These are phyloP conservation scores for Fraxinus sp. DNA, from an alignment of 305 asterid species.

Conservation along the genomic window DNA sequence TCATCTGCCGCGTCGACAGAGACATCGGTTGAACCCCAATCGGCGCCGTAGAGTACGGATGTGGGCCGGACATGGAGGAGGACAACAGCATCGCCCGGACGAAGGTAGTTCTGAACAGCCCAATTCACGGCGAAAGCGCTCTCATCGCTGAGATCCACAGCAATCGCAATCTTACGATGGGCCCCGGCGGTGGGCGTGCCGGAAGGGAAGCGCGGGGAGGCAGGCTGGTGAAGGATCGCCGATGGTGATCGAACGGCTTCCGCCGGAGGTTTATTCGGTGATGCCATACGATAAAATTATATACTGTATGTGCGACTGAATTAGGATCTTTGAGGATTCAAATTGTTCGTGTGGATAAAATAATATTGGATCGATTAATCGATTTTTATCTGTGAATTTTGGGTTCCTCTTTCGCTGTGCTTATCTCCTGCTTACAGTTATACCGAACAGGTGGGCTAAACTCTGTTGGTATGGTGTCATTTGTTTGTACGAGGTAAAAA, in stretches of 20 bases:
- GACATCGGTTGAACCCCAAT: conserved; percentile 43
- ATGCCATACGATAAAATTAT: neutral
- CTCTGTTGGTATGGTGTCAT: neutral
- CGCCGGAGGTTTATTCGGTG: neutral
- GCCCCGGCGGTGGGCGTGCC: conserved; percentile 14
- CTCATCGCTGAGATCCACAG: conserved; percentile 46
- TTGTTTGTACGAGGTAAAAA: neutral
- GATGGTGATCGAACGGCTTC: neutral
- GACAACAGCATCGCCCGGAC: conserved; percentile 42
- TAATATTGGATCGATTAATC: neutral
- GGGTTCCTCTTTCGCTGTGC: neutral
- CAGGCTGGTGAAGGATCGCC: neutral
- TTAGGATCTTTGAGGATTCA: neutral
- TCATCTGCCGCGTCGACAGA: conserved; percentile 16
- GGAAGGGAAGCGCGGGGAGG: conserved; percentile 9
- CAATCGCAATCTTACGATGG: conserved; percentile 41
- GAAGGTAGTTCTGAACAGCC: conserved; percentile 42
- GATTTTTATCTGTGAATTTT: neutral
- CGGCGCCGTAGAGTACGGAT: conserved; percentile 44
- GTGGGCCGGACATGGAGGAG: conserved; percentile 45
- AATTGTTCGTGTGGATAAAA: neutral
- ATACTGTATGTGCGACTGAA: neutral
- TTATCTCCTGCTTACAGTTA: neutral
- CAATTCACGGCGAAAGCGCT: conserved; percentile 43
- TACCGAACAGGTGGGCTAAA: neutral